Evolutionary conservation across 1,139 yeast species (phyloP), one percentile per base, ranked within the genome.

Genomic region (Taphrina wiesneri): DNA sequence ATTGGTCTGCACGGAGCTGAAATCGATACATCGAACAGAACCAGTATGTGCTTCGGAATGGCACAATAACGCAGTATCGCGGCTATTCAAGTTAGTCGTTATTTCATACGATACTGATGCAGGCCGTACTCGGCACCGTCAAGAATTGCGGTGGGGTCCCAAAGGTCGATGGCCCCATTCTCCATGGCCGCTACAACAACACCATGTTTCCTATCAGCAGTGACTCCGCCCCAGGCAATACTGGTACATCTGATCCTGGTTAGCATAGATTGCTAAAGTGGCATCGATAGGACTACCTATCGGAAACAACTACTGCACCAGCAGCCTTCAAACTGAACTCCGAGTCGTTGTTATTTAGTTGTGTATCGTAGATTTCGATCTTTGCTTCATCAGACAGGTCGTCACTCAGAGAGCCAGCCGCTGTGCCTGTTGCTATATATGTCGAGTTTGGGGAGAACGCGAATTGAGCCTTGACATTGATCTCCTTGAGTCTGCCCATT

Each of bases 141-240:
- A 13, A 70, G 56, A 30, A 71, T 51, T 21, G 73, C 71, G 13
- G 80, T 82, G 2, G 84, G 81, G 71, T 87, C 86, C 90, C 95
- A 93, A 68, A 92, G 82, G 73, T 88, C 90, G 68, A 93, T 81
- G 2, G 81, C 74, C 21, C 97, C 97, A 72, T 85, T 85, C 75
- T 93, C 99, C 71, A 89, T 81, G 9, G 96, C 98, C 70, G 96
- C 97, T 2, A 92, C 98, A 70, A 93, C 81, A 36, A 88, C 72
- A 11, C 90, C 88, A 60, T 76, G 76, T 5, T 82, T 76, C 70
- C 82, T 80, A 54, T 82, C 82, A 67, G 84, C 86, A 63, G 82
- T 79, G 6, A 86, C 86, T 57, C 79, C 80, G 67, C 96, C 88
- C 97, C 98, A 92, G 9, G 91, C 95, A 88, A 84, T 77, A 91